phyloP scores from a whole-genome alignment of 2,329 filamentous ascomycete genomes.

The Epichloe scottii region DNA sequence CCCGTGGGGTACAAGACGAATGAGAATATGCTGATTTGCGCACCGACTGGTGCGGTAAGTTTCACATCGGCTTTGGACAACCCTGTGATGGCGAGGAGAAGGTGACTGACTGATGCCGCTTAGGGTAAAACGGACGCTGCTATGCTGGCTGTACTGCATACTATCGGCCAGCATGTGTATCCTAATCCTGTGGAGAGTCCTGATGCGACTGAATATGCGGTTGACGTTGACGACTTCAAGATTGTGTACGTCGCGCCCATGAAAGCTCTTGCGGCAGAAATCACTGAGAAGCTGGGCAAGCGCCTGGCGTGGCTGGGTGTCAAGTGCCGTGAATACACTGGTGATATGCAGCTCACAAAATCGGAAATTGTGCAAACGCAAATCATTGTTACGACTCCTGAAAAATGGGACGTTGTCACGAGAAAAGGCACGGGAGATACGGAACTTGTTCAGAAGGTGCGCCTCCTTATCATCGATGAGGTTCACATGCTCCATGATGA shows the following conservation, averaged over 20 bases:
- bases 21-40: conserved; percentile 98
- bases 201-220: conserved; percentile 63
- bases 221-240: conserved; percentile 85
- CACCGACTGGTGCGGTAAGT: conserved; percentile 77
- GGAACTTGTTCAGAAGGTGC: conserved; percentile 92
- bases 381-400: conserved; percentile 95
- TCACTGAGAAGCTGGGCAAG: conserved; percentile 87
- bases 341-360: conserved; percentile 98
- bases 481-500: conserved; percentile 99
- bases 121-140: conserved; percentile 94
- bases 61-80: not conserved
- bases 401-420: conserved; percentile 99
- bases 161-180: conserved; percentile 70
- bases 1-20: conserved; percentile 90
- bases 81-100: not conserved
- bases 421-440: conserved; percentile 95
- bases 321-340: conserved; percentile 84
- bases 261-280: conserved; percentile 94
- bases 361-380: conserved; percentile 91
- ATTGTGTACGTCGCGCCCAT: conserved; percentile 98
- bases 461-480: conserved; percentile 93
- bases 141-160: conserved; percentile 90
- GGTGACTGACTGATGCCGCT: not conserved
- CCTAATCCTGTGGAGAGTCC: conserved; percentile 70
- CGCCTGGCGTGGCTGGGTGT: conserved; percentile 89